phyloP scores from a whole-genome alignment of 495 filamentous ascomycete species.

The Penicillium maclennaniae region DNA sequence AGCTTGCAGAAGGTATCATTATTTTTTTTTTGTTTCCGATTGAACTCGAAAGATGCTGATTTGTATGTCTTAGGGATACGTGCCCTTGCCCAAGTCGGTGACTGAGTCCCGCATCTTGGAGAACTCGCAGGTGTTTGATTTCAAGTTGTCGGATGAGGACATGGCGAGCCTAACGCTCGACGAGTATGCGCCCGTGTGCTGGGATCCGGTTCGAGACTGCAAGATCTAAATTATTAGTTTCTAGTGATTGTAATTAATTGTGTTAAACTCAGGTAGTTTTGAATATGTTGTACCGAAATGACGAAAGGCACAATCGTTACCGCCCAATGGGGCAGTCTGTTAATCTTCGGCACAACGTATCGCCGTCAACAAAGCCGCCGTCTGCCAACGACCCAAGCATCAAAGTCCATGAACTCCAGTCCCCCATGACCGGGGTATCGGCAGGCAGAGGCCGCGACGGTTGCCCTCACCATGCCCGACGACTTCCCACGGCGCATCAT shows the following conservation, averaged over 20 bases:
- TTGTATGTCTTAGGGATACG: constrained; percentile 61
- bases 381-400: not conserved
- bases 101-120: constrained; percentile 59
- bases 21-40: not conserved
- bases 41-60: constrained; percentile 34
- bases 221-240: constrained; percentile 12
- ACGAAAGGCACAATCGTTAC: not conserved
- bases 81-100: constrained; percentile 61
- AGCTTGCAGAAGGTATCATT: constrained; percentile 78
- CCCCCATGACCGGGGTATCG: constrained; percentile 14
- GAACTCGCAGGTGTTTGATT: constrained; percentile 78
- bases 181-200: constrained; percentile 60
- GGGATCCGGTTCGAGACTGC: constrained; percentile 63
- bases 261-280: too few relatives aligned
- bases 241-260: too few relatives aligned
- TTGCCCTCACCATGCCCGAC: constrained; percentile 34
- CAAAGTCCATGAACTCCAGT: not conserved
- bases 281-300: not conserved
- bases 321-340: constrained; percentile 25
- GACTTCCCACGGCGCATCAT: constrained; percentile 39
- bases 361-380: constrained; percentile 19
- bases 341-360: constrained; percentile 36
- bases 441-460: constrained; percentile 19
- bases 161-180: constrained; percentile 53
- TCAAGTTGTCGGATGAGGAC: constrained; percentile 62